Evolutionary conservation across 2,329 filamentous ascomycete species (phyloP).

Genomic region (Calonectria naviculata): DNA sequence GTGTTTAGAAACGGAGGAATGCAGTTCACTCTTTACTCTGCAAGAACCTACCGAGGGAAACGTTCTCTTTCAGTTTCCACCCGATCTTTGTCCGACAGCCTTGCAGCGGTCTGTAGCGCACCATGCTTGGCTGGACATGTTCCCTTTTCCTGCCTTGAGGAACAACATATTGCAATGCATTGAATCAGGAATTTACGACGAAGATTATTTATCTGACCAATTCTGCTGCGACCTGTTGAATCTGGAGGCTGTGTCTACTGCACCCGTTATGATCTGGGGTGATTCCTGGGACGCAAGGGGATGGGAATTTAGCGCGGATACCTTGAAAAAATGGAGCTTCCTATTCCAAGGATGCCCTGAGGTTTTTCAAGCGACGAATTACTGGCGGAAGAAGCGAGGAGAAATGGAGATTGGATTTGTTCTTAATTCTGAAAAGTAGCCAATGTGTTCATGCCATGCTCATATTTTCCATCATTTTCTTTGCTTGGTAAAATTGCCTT

Average conservation of each 20-base stretch:
- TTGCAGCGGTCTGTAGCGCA: too few relatives aligned
- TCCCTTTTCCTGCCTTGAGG: background rate
- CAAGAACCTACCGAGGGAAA: background rate
- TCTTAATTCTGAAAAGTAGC: too few relatives aligned
- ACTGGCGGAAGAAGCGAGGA: slow-evolving; percentile 2
- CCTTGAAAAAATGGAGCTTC: background rate
- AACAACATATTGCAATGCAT: background rate
- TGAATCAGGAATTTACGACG: background rate
- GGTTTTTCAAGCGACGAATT: background rate
- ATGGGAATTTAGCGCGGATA: background rate
- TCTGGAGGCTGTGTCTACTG: background rate
- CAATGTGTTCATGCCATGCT: too few relatives aligned
- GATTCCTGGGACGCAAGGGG: slow-evolving; percentile 12
- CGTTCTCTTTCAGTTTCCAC: background rate
- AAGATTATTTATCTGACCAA: background rate
- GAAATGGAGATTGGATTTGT: background rate
- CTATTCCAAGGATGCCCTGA: background rate
- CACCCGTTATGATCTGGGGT: background rate
- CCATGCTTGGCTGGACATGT: slow-evolving; percentile 2
- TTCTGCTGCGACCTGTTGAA: slow-evolving; percentile 4
- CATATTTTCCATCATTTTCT: too few relatives aligned
- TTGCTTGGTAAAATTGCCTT: too few relatives aligned
- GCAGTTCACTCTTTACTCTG: background rate
- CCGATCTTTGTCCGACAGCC: background rate
- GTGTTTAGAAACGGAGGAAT: background rate